A percentile compares a stretch with the other conserved stretches of the same genome.
These are phyloP conservation scores for Orychophragmus violaceus DNA, from an alignment of 345 rosid species.

Conservation along the genomic window DNA sequence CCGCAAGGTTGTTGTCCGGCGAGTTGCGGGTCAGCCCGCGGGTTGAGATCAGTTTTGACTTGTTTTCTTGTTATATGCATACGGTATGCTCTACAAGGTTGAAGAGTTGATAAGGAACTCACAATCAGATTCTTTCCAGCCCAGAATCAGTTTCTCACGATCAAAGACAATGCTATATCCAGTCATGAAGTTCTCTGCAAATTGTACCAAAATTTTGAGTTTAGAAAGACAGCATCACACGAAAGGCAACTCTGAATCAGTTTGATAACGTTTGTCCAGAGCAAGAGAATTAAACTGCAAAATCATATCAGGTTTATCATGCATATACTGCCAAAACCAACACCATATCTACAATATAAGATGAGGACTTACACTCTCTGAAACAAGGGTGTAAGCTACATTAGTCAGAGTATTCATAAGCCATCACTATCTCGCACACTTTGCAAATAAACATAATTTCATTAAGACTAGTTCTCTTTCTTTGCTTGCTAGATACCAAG, in stretches of 20 bases:
- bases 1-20: no score
- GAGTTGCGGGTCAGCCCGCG: no score
- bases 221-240: constrained; percentile 45
- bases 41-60: no score
- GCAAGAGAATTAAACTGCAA: constrained; percentile 64
- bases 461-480: no score
- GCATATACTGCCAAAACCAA: neutral
- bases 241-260: constrained; percentile 47
- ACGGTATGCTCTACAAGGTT: no score
- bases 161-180: constrained; percentile 63
- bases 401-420: no score
- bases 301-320: neutral
- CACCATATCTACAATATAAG: constrained; percentile 13
- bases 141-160: constrained; percentile 55
- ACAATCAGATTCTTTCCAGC: constrained; percentile 74
- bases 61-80: no score
- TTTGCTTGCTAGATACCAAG: no score
- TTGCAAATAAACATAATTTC: no score
- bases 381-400: constrained; percentile 56
- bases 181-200: constrained; percentile 80
- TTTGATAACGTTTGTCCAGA: constrained; percentile 43
- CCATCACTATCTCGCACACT: no score
- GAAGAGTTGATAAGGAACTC: constrained; percentile 31
- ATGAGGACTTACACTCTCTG: constrained; percentile 53
- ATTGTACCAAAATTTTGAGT: no score